phyloP scores from a whole-genome alignment of 2,329 filamentous ascomycete species.

The Diplodia sapinea region DNA sequence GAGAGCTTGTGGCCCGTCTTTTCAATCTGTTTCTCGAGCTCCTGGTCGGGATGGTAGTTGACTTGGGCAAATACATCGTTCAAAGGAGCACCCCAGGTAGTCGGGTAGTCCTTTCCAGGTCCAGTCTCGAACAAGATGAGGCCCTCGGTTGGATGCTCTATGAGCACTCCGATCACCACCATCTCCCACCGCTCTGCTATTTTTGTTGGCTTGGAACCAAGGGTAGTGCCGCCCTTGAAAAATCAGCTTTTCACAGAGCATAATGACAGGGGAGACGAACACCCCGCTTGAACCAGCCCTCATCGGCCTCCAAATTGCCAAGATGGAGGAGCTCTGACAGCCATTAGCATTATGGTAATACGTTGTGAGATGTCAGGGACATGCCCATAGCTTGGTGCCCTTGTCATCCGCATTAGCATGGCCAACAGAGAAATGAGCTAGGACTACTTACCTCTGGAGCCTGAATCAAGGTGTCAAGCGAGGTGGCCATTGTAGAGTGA shows the following conservation, averaged over 20 bases:
- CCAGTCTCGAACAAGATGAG: conserved; percentile 48
- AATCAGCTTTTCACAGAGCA: background rate
- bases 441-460: conserved; percentile 34
- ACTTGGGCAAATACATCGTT: conserved; percentile 44
- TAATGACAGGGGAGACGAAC: background rate
- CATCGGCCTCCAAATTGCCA: conserved; percentile 46
- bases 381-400: conserved; percentile 48
- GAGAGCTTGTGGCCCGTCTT: conserved; percentile 41
- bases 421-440: too few species aligned
- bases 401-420: background rate
- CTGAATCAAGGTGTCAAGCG: conserved; percentile 35
- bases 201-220: conserved; percentile 40
- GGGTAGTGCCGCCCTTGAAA: conserved; percentile 38
- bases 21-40: conserved; percentile 39
- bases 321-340: conserved; percentile 42
- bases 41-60: conserved; percentile 37
- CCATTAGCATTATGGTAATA: background rate
- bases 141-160: conserved; percentile 44
- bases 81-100: conserved; percentile 39
- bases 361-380: background rate
- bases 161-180: conserved; percentile 41
- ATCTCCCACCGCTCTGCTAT: conserved; percentile 39
- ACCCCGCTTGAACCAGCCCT: conserved; percentile 45
- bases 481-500: conserved; percentile 21
- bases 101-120: conserved; percentile 42